Conservation (phyloP, 768 basidiomycete genomes). For the Rubroboletus pulcherrimus region DNA sequence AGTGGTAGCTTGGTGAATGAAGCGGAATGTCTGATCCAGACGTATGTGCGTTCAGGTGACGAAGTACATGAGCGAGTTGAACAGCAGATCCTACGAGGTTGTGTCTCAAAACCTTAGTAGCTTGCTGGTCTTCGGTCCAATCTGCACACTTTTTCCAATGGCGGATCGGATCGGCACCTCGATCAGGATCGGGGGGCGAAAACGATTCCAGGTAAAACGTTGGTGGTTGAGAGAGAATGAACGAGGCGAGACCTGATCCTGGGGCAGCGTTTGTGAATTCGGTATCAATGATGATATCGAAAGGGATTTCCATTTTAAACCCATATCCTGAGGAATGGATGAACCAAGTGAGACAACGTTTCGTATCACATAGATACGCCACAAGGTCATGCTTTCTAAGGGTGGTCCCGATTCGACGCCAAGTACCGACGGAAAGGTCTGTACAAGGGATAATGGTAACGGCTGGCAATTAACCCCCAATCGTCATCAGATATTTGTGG, state of each 20-base stretch:
- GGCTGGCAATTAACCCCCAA: slow-evolving; percentile 37
- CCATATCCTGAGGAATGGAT: slow-evolving; percentile 67
- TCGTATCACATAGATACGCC: slow-evolving; percentile 68
- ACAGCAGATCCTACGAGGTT: slow-evolving; percentile 60
- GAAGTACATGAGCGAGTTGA: slow-evolving; percentile 55
- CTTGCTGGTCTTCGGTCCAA: slow-evolving; percentile 76
- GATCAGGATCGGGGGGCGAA: slow-evolving; percentile 27
- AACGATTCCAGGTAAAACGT: slow-evolving; percentile 61
- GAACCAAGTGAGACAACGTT: slow-evolving; percentile 72
- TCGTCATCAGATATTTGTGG: not conserved
- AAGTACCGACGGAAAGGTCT: slow-evolving; percentile 70
- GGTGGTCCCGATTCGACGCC: slow-evolving; percentile 67
- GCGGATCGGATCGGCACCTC: slow-evolving; percentile 30
- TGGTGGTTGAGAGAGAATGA: slow-evolving; percentile 65
- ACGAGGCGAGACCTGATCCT: slow-evolving; percentile 55
- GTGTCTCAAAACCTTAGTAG: slow-evolving; percentile 59
- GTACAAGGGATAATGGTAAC: slow-evolving; percentile 74
- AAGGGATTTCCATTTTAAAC: slow-evolving; percentile 85
- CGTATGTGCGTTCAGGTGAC: slow-evolving; percentile 37
- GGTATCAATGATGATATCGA: slow-evolving; percentile 55
- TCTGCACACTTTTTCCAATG: slow-evolving; percentile 66
- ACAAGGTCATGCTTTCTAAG: slow-evolving; percentile 61
- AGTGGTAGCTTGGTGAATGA: slow-evolving; percentile 36
- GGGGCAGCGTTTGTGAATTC: slow-evolving; percentile 53
- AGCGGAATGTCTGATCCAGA: slow-evolving; percentile 34